Base-by-base conservation (phyloP, 2,329 filamentous ascomycete genomes). In the Fusarium ambrosium region DNA sequence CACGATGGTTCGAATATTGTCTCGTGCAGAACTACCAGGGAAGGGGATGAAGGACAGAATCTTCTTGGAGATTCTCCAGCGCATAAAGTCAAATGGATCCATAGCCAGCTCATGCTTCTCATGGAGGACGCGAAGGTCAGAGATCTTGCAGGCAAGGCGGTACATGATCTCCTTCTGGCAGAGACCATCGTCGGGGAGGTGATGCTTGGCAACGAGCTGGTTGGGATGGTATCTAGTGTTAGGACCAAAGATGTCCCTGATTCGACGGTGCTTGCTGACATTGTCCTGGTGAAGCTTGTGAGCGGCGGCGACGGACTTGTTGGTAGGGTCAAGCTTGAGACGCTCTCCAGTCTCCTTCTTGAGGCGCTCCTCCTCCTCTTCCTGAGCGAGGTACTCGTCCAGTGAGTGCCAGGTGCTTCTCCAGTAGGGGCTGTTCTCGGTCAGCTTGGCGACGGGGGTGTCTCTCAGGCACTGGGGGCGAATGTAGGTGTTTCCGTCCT, bases 31-130 rank as follows among this genome's bases (percentile, higher is more conserved):
- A 43, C 39, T 76, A 6, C 68, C 56, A 1, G 60, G 43, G 6
- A 56, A 56, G 20, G 10, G 14, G 2, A 66, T 16, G 3, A 61
- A 58, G 0, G 68, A 62, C 6, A 62, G 32, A 11, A 75, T 45
- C 34, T 78, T 77, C 9, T 65, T 61, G 8, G 66, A 62, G 29
- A 83, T 71, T 22, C 82, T 77, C 83, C 82, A 85, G 20, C 84
- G 78, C 45, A 84, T 72, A 59, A 85, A 85, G 68, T 84, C 80
- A 64, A 79, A 83, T 0, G 83, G 81, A 9, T 83, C 79, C 83
- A 85, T 85, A 0, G 37, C 27, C 2, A 85, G 71, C 27, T 81
- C 64, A 6, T 76, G 69, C 7, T 58, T 70, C 1, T 69, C 55
- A 5, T 75, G 66, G 1, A 85, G 71, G 6, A 77, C 66, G 7